Evolutionary conservation across 768 basidiomycete genomes (phyloP).

Genomic region (Polyporus arcularius): DNA sequence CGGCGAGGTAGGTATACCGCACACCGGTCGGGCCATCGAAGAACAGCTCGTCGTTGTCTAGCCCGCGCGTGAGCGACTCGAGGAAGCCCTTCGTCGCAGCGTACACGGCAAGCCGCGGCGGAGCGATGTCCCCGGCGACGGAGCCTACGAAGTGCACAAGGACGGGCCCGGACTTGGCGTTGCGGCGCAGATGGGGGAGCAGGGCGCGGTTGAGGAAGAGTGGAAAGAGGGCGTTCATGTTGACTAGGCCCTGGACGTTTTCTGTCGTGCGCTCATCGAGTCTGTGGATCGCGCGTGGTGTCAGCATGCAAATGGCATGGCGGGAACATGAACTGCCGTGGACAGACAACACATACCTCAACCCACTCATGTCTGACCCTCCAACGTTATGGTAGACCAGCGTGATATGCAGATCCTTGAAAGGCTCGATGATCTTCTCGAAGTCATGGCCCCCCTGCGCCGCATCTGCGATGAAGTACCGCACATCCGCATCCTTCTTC

Average conservation of each 20-base stretch:
- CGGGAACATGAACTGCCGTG: neutral
- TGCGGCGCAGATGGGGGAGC: conserved; percentile 29
- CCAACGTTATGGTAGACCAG: conserved; percentile 31
- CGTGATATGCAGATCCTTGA: conserved; percentile 29
- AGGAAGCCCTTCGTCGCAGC: conserved; percentile 29
- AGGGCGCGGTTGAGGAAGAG: conserved; percentile 30
- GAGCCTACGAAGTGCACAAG: conserved; percentile 30
- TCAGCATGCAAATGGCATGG: neutral
- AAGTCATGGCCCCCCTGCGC: conserved; percentile 21
- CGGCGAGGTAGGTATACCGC: conserved; percentile 24
- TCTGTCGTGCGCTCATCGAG: conserved; percentile 22
- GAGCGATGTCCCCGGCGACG: conserved; percentile 17
- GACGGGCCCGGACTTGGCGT: conserved; percentile 23
- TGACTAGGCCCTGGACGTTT: conserved; percentile 20
- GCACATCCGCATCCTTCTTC: conserved; percentile 16
- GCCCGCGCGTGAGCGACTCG: conserved; percentile 18
- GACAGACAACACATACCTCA: conserved; percentile 15
- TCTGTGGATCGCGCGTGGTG: conserved; percentile 5
- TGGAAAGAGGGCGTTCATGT: conserved; percentile 26
- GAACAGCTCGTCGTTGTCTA: conserved; percentile 28
- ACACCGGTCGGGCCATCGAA: conserved; percentile 22
- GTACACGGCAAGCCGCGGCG: conserved; percentile 27
- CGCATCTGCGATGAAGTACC: conserved; percentile 28
- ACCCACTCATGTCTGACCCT: conserved; percentile 3
- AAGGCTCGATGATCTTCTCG: conserved; percentile 19